phyloP scores from a whole-genome alignment of 2,329 filamentous ascomycete genomes.

The Microdochium trichocladiopsis region DNA sequence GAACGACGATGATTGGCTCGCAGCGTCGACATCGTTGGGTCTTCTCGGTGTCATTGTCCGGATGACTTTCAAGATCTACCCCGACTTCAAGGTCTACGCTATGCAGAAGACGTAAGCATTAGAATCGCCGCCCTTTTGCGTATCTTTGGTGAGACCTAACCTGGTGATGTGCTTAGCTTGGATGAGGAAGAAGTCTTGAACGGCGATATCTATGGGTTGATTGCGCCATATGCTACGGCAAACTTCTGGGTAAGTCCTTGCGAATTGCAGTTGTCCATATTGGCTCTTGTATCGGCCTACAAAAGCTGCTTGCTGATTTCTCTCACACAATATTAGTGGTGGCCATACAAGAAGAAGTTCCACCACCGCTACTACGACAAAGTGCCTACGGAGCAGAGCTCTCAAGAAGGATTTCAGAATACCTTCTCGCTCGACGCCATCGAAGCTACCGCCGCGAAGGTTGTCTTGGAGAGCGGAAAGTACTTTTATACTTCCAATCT shows the following conservation, averaged over 20 bases:
- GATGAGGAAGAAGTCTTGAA: conserved; percentile 39
- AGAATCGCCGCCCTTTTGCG: neutral
- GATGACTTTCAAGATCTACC: conserved; percentile 41
- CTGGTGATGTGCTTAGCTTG: conserved; percentile 22
- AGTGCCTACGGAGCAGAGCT: conserved; percentile 27
- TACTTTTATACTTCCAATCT: conserved; percentile 37
- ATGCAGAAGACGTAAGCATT: conserved; percentile 37
- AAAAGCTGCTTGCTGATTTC: no score
- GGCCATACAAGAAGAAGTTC: conserved; percentile 42
- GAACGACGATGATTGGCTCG: conserved; percentile 39
- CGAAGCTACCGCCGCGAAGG: conserved; percentile 31
- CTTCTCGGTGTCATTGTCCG: conserved; percentile 38
- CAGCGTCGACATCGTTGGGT: conserved; percentile 42
- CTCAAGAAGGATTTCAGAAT: conserved; percentile 42
- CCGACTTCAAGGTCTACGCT: conserved; percentile 43
- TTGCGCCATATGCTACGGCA: conserved; percentile 41
- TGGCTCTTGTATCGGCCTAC: no score
- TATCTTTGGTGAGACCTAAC: conserved; percentile 2
- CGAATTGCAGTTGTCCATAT: no score
- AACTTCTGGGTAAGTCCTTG: conserved; percentile 41
- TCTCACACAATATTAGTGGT: no score
- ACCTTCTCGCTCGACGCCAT: conserved; percentile 40
- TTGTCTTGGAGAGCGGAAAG: conserved; percentile 39
- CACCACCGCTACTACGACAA: conserved; percentile 45
- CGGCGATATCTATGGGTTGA: conserved; percentile 41